A percentile compares a stretch with the other conserved stretches of the same genome.
phyloP scores from a whole-genome alignment of 2,329 filamentous ascomycete genomes.

The Aspergillus sp. region DNA sequence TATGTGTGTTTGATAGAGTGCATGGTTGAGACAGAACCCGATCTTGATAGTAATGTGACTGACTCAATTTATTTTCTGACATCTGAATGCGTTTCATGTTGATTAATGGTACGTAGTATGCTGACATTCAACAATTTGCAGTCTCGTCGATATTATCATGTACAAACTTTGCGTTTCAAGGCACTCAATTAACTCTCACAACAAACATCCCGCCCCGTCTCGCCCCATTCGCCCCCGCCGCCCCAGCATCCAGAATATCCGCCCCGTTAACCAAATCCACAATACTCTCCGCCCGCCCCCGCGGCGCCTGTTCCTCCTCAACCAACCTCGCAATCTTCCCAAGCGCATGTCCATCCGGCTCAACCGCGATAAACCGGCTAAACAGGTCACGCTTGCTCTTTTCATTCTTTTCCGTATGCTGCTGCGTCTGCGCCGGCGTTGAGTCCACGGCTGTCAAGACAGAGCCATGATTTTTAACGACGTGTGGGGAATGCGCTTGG shows the following conservation, averaged over 20 bases:
- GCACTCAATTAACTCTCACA: constrained; percentile 20
- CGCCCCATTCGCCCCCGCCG: constrained; percentile 21
- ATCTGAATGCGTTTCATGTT: not conserved
- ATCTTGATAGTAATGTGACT: not conserved
- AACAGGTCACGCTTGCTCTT: constrained; percentile 16
- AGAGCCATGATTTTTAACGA: constrained; percentile 28
- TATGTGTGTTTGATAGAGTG: constrained; percentile 7
- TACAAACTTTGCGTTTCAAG: too few relatives aligned
- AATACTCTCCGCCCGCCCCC: constrained; percentile 26
- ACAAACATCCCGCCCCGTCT: constrained; percentile 27
- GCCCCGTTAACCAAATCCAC: constrained; percentile 29
- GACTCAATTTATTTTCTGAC: too few relatives aligned
- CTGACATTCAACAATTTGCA: too few relatives aligned
- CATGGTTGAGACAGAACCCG: not conserved
- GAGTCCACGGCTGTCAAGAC: constrained; percentile 31
- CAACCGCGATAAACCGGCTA: constrained; percentile 31
- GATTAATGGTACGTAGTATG: not conserved
- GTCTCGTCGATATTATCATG: too few relatives aligned
- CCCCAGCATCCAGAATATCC: constrained; percentile 26
- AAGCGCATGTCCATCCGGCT: constrained; percentile 29
- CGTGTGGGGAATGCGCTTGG: constrained; percentile 25
- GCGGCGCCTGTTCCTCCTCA: constrained; percentile 26
- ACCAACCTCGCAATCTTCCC: constrained; percentile 29
- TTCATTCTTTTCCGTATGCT: constrained; percentile 2
- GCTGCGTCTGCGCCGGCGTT: constrained; percentile 14